Percentiles rank a stretch among this genome's conserved stretches.
Evolutionary conservation across 2,329 filamentous ascomycete species (phyloP).

Genomic region (Clonostachys solani): DNA sequence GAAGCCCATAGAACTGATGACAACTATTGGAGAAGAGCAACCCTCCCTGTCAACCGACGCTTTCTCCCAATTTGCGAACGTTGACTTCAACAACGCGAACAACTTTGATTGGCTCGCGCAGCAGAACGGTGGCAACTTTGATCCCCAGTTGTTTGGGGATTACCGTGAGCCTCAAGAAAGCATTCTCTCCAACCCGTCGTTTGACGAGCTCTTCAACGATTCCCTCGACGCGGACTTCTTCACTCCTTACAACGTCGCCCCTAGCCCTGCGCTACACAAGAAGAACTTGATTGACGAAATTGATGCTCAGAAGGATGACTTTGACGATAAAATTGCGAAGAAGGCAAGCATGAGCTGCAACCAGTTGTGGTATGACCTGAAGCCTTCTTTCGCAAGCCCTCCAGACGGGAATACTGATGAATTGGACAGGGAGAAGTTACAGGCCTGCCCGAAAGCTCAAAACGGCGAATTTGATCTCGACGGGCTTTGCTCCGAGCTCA

Average conservation of each 20-base stretch:
- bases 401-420: not conserved
- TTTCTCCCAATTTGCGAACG: slow-evolving; percentile 20
- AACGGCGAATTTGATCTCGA: slow-evolving; percentile 93
- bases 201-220: slow-evolving; percentile 72
- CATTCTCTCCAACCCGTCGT: slow-evolving; percentile 62
- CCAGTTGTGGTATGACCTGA: slow-evolving; percentile 77
- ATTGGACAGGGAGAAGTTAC: slow-evolving; percentile 74
- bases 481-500: slow-evolving; percentile 84
- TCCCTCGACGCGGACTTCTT: slow-evolving; percentile 78
- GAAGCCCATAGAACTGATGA: slow-evolving; percentile 58
- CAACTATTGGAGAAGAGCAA: slow-evolving; percentile 64
- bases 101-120: slow-evolving; percentile 72
- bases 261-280: slow-evolving; percentile 39
- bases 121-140: slow-evolving; percentile 82
- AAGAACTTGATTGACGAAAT: slow-evolving; percentile 74
- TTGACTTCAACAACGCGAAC: slow-evolving; percentile 40
- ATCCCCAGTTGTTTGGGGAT: slow-evolving; percentile 85
- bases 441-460: slow-evolving; percentile 82
- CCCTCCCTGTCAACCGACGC: slow-evolving; percentile 27
- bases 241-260: slow-evolving; percentile 71
- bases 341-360: slow-evolving; percentile 72
- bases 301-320: slow-evolving; percentile 67
- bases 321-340: slow-evolving; percentile 59
- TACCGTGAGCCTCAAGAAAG: slow-evolving; percentile 90
- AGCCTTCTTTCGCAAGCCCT: not conserved